A percentile compares a stretch with the other conserved stretches of the same genome.
These are phyloP conservation scores for Aquilaria sinensis DNA, from an alignment of 345 rosid genomes.

Conservation along the genomic window DNA sequence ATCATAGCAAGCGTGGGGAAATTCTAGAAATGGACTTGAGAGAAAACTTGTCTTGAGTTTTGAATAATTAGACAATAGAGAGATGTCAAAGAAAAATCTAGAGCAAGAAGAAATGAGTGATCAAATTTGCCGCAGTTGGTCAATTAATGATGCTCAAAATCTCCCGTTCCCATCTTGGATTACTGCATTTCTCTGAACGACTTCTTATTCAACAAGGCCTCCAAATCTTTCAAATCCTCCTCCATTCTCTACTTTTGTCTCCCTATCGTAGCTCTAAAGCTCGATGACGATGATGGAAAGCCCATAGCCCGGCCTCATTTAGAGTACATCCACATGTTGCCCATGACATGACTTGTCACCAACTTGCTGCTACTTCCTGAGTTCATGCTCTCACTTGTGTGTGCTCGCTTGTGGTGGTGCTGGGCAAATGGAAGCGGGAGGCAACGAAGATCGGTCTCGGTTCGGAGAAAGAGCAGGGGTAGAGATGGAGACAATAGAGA, in stretches of 20 bases:
- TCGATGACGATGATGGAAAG: constrained; percentile 53
- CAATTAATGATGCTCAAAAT: constrained; percentile 82
- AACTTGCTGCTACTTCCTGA: constrained; percentile 24
- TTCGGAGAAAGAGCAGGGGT: no score
- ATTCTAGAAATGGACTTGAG: no score
- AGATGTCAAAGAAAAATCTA: no score
- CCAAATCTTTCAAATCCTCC: constrained; percentile 84
- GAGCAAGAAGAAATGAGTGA: no score
- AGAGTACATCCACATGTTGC: constrained; percentile 60
- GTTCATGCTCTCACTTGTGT: constrained; percentile 7
- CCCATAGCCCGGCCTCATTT: constrained; percentile 32
- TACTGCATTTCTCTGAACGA: constrained; percentile 85
- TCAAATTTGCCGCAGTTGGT: constrained; percentile 49
- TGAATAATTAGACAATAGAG: no score
- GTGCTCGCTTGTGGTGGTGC: constrained; percentile 26
- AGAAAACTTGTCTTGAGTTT: no score
- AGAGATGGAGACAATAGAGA: no score
- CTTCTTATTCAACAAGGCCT: constrained; percentile 83
- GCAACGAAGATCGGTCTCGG: no score
- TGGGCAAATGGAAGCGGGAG: constrained; percentile 12
- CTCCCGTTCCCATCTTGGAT: constrained; percentile 84
- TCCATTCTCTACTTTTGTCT: constrained; percentile 58
- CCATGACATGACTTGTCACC: constrained; percentile 34
- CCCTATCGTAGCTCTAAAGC: constrained; percentile 38
- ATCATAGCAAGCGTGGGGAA: no score